Percentiles rank a stretch among this genome's conserved stretches.
Conservation (phyloP, 2,329 filamentous ascomycete genomes). For the Beauveria rudraprayagi region DNA sequence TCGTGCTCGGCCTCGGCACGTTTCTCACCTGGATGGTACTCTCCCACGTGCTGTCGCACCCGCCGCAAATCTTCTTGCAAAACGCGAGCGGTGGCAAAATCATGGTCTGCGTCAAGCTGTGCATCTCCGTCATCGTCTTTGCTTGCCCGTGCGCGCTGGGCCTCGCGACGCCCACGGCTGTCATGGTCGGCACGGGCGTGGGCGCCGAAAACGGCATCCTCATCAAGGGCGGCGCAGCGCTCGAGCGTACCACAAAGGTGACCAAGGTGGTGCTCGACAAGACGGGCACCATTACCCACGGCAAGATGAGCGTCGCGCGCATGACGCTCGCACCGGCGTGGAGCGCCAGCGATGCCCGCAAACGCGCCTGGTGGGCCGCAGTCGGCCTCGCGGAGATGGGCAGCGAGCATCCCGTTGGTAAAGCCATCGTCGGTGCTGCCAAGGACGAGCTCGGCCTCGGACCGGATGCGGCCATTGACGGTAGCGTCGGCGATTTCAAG, state of each 20-base stretch:
- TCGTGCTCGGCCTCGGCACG: slow-evolving; percentile 73
- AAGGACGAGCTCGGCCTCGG: slow-evolving; percentile 67
- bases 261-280: slow-evolving; percentile 91
- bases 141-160: slow-evolving; percentile 96
- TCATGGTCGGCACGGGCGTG: slow-evolving; percentile 98
- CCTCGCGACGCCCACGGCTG: slow-evolving; percentile 87
- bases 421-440: slow-evolving; percentile 69
- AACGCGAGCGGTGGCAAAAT: slow-evolving; percentile 78
- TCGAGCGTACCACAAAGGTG: slow-evolving; percentile 85
- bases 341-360: slow-evolving; percentile 59
- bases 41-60: slow-evolving; percentile 73
- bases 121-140: slow-evolving; percentile 97
- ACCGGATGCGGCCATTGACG: slow-evolving; percentile 67
- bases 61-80: slow-evolving; percentile 80
- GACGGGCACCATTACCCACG: slow-evolving; percentile 88
- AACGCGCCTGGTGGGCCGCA: slow-evolving; percentile 87
- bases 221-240: slow-evolving; percentile 90
- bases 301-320: slow-evolving; percentile 87
- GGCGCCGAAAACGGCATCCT: slow-evolving; percentile 93
- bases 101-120: slow-evolving; percentile 95
- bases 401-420: slow-evolving; percentile 93
- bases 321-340: slow-evolving; percentile 59
- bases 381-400: slow-evolving; percentile 92
- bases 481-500: slow-evolving; percentile 77
- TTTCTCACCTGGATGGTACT: slow-evolving; percentile 93